phyloP scores from a whole-genome alignment of 257 asterid genomes.

The Nicotiana attenuata region DNA sequence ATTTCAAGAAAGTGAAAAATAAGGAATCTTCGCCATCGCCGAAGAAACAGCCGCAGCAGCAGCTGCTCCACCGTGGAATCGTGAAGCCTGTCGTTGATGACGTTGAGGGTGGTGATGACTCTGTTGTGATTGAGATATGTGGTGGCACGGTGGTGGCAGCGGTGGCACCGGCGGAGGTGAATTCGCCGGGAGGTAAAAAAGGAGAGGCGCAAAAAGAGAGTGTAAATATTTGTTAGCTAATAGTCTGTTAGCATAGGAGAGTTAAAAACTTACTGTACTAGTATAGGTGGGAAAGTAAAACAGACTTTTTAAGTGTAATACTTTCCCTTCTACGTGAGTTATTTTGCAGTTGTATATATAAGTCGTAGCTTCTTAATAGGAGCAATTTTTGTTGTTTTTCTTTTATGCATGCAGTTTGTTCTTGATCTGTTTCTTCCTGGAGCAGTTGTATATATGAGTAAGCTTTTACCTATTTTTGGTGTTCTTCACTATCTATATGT shows the following conservation, averaged over 20 bases:
- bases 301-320: neutral
- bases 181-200: neutral
- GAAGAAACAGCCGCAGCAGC: conserved; percentile 20
- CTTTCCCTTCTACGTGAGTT: neutral
- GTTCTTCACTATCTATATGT: no score
- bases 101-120: neutral
- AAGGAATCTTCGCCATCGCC: neutral
- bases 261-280: neutral
- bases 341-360: neutral
- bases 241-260: neutral
- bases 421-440: neutral
- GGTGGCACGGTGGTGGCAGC: neutral
- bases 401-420: neutral
- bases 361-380: neutral
- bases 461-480: neutral
- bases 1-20: conserved; percentile 25
- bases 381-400: neutral
- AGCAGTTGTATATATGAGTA: neutral
- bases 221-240: neutral
- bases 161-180: neutral
- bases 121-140: conserved; percentile 19
- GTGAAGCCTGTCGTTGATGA: conserved; percentile 43
- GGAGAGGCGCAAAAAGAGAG: neutral
- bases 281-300: neutral
- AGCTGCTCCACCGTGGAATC: conserved; percentile 43